Conservation (phyloP, 2,329 filamentous ascomycete genomes). For the Venturia carpophila region DNA sequence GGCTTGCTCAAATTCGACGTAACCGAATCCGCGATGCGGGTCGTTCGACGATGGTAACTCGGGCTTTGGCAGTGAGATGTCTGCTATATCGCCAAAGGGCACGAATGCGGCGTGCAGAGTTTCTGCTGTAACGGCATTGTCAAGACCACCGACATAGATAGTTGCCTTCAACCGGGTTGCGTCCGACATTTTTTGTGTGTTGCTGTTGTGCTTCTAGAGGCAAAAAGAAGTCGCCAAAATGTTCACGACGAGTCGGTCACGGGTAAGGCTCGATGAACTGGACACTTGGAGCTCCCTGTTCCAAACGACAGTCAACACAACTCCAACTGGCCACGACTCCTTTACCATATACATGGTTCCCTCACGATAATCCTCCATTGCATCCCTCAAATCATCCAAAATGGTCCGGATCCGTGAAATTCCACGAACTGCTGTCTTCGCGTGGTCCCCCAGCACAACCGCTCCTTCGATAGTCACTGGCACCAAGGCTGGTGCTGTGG, state of each 20-base stretch:
- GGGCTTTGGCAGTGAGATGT: constrained; percentile 82
- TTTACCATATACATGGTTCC: constrained; percentile 4
- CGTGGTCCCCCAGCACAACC: constrained; percentile 79
- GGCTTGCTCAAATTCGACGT: constrained; percentile 84
- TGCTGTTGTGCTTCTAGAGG: constrained; percentile 17
- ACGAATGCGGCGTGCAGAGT: constrained; percentile 87
- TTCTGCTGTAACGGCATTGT: constrained; percentile 64
- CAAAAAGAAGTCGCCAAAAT: constrained; percentile 20
- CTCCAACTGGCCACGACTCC: constrained; percentile 3
- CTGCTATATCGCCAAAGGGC: constrained; percentile 91
- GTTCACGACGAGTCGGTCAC: not conserved
- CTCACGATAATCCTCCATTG: not conserved
- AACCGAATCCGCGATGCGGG: constrained; percentile 85
- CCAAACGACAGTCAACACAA: not conserved
- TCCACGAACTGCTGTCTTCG: constrained; percentile 90
- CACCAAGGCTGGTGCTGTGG: constrained; percentile 88
- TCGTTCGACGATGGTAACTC: constrained; percentile 72
- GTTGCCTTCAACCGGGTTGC: constrained; percentile 79
- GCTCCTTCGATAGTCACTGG: constrained; percentile 84
- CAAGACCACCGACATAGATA: constrained; percentile 83
- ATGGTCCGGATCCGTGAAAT: constrained; percentile 98
- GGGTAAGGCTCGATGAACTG: not conserved
- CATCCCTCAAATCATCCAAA: constrained; percentile 25
- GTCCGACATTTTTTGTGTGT: constrained; percentile 60
- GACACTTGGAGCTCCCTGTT: not conserved